These are phyloP conservation scores for Fusarium succisae DNA, from an alignment of 2,329 filamentous ascomycete species.

Conservation along the genomic window DNA sequence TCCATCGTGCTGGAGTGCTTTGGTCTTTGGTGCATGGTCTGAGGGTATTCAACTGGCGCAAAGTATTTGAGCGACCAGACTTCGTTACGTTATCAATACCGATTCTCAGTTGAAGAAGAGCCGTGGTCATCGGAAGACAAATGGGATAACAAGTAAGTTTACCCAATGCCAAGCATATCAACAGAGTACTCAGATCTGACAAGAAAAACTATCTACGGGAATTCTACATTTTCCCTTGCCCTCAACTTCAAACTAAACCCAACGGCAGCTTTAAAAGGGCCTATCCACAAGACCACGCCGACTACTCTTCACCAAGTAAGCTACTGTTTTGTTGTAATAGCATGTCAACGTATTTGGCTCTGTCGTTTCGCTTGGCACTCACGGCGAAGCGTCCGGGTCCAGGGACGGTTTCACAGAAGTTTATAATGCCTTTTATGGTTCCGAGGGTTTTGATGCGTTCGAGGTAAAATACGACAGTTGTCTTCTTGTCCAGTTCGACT, in stretches of 20 bases:
- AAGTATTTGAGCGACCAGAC: background rate
- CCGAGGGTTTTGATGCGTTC: fast-evolving
- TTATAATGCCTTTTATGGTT: background rate
- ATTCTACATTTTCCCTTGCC: background rate
- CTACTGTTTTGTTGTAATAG: background rate
- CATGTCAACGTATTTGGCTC: background rate
- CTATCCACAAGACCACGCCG: background rate
- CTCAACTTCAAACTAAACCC: background rate
- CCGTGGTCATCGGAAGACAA: background rate
- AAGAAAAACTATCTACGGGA: background rate
- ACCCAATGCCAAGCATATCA: background rate
- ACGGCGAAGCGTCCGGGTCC: background rate
- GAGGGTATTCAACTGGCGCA: background rate
- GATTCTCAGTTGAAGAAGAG: background rate
- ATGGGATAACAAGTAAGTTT: background rate
- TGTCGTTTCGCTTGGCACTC: background rate
- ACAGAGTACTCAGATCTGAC: background rate
- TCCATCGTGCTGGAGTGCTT: background rate
- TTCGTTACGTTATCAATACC: background rate
- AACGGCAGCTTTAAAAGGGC: background rate
- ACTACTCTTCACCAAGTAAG: background rate
- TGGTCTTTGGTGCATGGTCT: background rate
- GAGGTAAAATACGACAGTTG: background rate
- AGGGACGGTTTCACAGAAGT: background rate
- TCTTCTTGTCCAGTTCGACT: background rate